Evolutionary conservation across 1,284 basidiomycete genomes (phyloP).

Genomic region (Ustilago cynodontis): DNA sequence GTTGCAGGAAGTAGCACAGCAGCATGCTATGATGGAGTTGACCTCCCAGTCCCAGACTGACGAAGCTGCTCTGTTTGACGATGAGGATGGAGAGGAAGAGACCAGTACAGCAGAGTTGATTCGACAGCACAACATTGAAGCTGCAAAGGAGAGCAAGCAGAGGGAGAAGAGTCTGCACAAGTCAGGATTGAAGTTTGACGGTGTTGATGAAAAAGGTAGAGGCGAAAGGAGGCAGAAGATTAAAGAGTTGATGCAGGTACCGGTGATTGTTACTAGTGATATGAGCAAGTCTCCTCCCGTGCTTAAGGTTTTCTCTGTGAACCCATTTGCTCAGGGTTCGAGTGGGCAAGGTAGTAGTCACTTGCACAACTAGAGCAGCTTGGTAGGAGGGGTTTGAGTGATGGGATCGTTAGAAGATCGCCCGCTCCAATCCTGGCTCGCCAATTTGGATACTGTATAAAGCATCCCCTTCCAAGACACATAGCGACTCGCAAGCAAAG

Average conservation of each 20-base stretch:
- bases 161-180: constrained; percentile 48
- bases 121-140: constrained; percentile 50
- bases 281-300: constrained; percentile 67
- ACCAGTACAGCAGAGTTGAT: constrained; percentile 39
- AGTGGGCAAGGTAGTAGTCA: not conserved
- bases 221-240: constrained; percentile 56
- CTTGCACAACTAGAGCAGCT: constrained; percentile 11
- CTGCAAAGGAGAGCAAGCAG: constrained; percentile 47
- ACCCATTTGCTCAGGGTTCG: constrained; percentile 28
- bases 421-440: not conserved
- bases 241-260: constrained; percentile 55
- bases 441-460: not conserved
- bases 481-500: constrained; percentile 2
- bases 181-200: constrained; percentile 44
- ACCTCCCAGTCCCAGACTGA: constrained; percentile 61
- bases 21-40: constrained; percentile 60
- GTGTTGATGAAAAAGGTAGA: constrained; percentile 20
- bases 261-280: constrained; percentile 63
- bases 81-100: constrained; percentile 51
- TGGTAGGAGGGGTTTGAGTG: not conserved
- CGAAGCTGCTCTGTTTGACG: constrained; percentile 63
- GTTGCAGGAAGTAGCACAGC: constrained; percentile 55
- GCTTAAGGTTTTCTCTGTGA: constrained; percentile 60
- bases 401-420: not conserved
- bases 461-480: not conserved